Percentiles rank a stretch among this genome's conserved stretches.
Conservation (phyloP, 768 basidiomycete genomes). For the Hortiboletus campestris region DNA sequence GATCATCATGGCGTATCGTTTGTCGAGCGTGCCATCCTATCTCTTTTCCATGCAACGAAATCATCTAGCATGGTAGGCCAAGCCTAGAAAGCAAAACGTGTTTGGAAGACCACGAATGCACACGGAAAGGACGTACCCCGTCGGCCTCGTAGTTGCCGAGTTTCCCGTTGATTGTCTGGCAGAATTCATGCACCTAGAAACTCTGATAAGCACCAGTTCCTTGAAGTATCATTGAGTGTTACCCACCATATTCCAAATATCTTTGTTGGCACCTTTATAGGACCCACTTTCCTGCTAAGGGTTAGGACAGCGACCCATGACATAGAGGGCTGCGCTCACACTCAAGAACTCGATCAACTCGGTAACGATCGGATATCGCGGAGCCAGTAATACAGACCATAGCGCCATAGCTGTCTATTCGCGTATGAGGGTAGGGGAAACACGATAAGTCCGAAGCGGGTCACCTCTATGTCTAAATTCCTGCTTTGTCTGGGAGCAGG, state of each 20-base stretch:
- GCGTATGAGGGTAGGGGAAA: not conserved
- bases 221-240: not conserved
- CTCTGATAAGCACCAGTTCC: not conserved
- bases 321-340: constrained; percentile 37
- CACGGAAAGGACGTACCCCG: constrained; percentile 49
- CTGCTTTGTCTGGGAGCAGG: constrained; percentile 51
- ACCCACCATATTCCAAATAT: constrained; percentile 82
- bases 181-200: constrained; percentile 73
- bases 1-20: constrained; percentile 5
- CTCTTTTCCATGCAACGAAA: constrained; percentile 67
- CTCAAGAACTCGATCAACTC: constrained; percentile 66
- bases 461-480: constrained; percentile 81
- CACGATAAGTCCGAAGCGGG: constrained; percentile 6
- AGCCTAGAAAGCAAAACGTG: constrained; percentile 43
- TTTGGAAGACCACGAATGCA: constrained; percentile 1
- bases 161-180: constrained; percentile 54
- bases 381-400: constrained; percentile 73
- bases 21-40: constrained; percentile 10
- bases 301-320: not conserved
- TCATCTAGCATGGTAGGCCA: constrained; percentile 85
- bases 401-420: constrained; percentile 65
- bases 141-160: constrained; percentile 72
- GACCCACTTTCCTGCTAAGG: constrained; percentile 41
- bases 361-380: constrained; percentile 62
- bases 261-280: constrained; percentile 80